phyloP scores from a whole-genome alignment of 139 green algal genomes.

The Chlamydomonas sp. region DNA sequence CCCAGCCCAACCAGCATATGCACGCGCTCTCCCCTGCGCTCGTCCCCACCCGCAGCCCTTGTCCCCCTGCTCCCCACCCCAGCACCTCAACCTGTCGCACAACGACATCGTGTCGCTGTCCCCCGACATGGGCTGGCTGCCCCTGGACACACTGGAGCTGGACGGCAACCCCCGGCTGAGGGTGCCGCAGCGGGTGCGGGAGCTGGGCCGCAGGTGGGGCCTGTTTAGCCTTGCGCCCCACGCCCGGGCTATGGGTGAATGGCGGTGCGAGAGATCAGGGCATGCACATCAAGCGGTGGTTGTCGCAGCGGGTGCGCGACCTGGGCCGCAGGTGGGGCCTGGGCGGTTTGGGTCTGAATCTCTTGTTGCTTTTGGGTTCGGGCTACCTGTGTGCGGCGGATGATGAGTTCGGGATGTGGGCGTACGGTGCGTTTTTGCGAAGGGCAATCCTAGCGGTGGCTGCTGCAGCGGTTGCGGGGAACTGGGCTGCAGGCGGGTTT shows the following conservation, averaged over 20 bases:
- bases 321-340: not conserved
- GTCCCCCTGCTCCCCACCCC: not conserved
- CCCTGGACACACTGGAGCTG: constrained; percentile 37
- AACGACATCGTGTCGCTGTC: constrained; percentile 34
- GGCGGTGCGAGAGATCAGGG: not conserved
- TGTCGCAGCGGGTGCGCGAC: constrained; percentile 4
- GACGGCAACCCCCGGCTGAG: constrained; percentile 41
- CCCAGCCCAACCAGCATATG: not conserved
- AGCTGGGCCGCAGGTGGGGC: constrained; percentile 45
- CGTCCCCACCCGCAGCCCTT: not conserved
- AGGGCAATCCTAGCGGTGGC: too few species aligned
- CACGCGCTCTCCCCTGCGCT: not conserved
- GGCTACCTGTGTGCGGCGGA: too few species aligned
- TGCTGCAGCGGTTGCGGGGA: too few species aligned
- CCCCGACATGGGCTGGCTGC: constrained; percentile 55
- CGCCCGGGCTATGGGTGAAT: not conserved
- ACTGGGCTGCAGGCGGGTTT: too few species aligned
- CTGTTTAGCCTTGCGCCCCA: too few species aligned
- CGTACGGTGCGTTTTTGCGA: too few species aligned
- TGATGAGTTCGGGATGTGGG: too few species aligned
- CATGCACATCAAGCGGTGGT: not conserved
- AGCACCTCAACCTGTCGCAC: constrained; percentile 31
- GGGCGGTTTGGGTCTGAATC: too few species aligned
- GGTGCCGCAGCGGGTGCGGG: constrained; percentile 40
- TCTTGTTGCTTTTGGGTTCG: too few species aligned